Evolutionary conservation across 306 rosid species (phyloP).

Genomic region (Leucaena leucocephala): DNA sequence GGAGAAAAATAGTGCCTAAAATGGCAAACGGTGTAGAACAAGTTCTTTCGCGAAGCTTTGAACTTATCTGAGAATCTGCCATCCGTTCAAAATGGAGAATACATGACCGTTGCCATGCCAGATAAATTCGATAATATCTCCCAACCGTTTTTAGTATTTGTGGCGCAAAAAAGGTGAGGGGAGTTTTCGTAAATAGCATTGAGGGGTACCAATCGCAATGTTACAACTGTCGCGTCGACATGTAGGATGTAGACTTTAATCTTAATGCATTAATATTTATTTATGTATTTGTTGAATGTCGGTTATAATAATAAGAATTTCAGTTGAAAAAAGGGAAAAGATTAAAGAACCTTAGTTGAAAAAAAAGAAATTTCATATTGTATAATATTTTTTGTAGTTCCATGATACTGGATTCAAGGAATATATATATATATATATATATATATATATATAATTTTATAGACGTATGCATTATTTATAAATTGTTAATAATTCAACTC

Average conservation of each 20-base stretch:
- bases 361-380: too few species aligned
- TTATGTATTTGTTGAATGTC: background rate
- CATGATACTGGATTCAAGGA: too few species aligned
- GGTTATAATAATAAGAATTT: background rate
- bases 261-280: background rate
- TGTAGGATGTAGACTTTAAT: too few species aligned
- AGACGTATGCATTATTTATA: too few species aligned
- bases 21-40: background rate
- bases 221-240: background rate
- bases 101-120: too few species aligned
- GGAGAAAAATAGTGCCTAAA: background rate
- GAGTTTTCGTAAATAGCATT: background rate
- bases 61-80: background rate
- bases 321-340: background rate
- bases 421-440: too few species aligned
- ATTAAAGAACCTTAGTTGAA: too few species aligned
- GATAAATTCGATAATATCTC: background rate
- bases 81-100: background rate
- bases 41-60: background rate
- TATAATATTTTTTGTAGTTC: too few species aligned
- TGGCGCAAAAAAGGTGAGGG: too few species aligned
- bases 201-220: background rate
- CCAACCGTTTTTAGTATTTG: too few species aligned
- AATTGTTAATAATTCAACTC: too few species aligned
- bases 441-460: too few species aligned